Conservation (phyloP, 2,329 filamentous ascomycete genomes). For the Pseudogymnoascus sp. region DNA sequence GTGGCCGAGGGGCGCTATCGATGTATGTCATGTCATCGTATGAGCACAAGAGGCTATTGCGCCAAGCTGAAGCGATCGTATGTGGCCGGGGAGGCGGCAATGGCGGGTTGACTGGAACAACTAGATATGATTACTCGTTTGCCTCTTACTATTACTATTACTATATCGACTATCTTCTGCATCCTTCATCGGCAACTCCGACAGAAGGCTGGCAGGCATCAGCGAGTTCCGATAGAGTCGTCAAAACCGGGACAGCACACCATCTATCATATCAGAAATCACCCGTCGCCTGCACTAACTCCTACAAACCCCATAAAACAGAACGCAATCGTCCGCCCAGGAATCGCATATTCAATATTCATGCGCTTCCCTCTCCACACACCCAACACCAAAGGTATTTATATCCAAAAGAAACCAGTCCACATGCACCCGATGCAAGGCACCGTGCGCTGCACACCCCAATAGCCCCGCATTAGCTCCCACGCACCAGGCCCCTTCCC, state of each 20-base stretch:
- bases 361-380: background rate
- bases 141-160: background rate
- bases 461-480: constrained; percentile 3
- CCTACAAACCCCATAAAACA: background rate
- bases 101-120: background rate
- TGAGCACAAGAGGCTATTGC: background rate
- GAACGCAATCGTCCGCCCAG: background rate
- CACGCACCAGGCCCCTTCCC: background rate
- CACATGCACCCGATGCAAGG: background rate
- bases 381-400: background rate
- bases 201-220: background rate
- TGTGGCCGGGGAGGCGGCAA: background rate
- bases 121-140: background rate
- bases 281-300: background rate
- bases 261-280: background rate
- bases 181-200: background rate
- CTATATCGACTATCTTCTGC: background rate
- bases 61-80: background rate
- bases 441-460: constrained; percentile 12
- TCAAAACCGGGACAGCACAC: background rate
- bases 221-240: background rate
- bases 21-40: background rate
- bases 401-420: background rate
- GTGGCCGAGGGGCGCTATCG: background rate
- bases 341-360: background rate